These are phyloP conservation scores for Plasmodiophora brassicae DNA, from an alignment of 208 protist species.

Conservation along the genomic window DNA sequence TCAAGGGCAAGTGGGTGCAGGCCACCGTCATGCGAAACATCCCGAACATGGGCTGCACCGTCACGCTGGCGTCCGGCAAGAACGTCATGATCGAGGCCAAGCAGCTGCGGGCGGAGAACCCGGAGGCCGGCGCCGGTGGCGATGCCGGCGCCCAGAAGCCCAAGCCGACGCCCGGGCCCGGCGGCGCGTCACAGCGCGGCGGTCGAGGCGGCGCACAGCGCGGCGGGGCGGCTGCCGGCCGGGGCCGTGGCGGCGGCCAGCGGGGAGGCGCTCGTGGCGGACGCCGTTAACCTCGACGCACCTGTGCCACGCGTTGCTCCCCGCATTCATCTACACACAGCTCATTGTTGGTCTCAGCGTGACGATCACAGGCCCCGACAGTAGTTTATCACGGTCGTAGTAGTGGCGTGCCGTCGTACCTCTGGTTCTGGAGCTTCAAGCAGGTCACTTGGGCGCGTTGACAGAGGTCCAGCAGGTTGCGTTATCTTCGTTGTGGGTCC, in stretches of 20 bases:
- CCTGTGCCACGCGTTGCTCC: too few species aligned
- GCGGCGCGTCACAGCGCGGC: neutral
- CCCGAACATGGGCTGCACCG: neutral
- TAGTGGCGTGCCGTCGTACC: too few species aligned
- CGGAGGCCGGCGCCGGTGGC: neutral
- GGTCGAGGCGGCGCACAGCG: neutral
- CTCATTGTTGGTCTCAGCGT: too few species aligned
- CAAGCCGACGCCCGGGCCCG: neutral
- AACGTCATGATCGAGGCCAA: conserved; percentile 14
- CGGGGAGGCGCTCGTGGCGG: neutral
- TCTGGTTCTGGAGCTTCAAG: too few species aligned
- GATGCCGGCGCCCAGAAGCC: neutral
- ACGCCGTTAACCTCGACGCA: neutral
- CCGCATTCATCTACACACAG: too few species aligned
- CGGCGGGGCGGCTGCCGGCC: neutral
- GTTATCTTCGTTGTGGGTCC: too few species aligned
- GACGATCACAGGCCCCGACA: too few species aligned
- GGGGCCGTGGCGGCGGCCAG: neutral
- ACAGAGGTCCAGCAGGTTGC: too few species aligned
- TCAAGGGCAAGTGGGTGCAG: neutral
- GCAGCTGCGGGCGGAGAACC: neutral
- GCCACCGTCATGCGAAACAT: conserved; percentile 25
- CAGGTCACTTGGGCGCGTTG: too few species aligned
- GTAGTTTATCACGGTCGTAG: too few species aligned
- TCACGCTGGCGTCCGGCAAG: conserved; percentile 7